Base-by-base conservation (phyloP, 805 yeast species). In the Komagataella populi region DNA sequence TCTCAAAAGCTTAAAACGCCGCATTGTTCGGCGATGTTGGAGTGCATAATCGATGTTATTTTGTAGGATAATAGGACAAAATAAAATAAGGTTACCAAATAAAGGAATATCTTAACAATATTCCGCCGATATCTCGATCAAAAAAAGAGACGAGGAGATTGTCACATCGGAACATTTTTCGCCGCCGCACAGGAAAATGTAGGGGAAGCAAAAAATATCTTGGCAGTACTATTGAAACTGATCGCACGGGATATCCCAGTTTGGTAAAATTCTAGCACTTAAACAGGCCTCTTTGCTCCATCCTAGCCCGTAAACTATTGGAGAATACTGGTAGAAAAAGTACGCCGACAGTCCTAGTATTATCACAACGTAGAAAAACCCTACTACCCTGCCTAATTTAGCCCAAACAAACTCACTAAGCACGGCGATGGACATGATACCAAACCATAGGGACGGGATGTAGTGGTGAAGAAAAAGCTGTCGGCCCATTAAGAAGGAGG, bases 391-490 rank as follows among this genome's bases (percentile, higher is more conserved):
- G 14, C 39, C 39, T 30, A 65, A 58, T 48, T 59, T 67, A 16
- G 65, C 53, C 4, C 64, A 57, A 24, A 72, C 63, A 50, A 64
- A 70, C 52, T 78, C 79, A 6, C 66, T 59, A 8, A 60, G 50
- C 53, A 67, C 62, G 55, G 69, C 67, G 54, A 68, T 50, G 52
- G 68, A 59, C 55, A 70, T 55, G n/a, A 67, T 60, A 12, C 63
- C 71, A 67, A 93, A 93, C 70, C 88, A 93, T 50, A 87, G 77
- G 1, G 98, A 87, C 52, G 96, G 97, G 57, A 93, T 70, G 66
- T 91, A 91, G 67, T 90, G 98, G 67, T 90, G 98, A 63, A 90
- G 72, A 71, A 91, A 90, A 68, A 90, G 68, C 70, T 90, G 97
- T 70, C 98, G 81, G 22, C 82, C 89, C 98, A 90, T 90, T 53